phyloP scores from a whole-genome alignment of 2,329 filamentous ascomycete species.

The Fusarium nodosum region DNA sequence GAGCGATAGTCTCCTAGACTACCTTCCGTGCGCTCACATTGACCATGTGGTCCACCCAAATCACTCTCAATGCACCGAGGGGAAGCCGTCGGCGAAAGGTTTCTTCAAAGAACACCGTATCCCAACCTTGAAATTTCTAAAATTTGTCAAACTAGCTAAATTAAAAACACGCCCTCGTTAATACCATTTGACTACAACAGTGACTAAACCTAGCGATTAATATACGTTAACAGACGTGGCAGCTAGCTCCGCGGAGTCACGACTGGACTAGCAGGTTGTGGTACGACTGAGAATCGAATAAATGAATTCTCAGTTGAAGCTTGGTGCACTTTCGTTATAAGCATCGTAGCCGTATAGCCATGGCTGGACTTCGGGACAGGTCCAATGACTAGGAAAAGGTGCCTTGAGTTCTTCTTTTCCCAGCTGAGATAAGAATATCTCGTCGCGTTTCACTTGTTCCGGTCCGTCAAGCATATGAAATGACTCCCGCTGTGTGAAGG shows the following conservation, averaged over 20 bases:
- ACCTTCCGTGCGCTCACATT: too few species aligned
- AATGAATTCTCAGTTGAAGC: neutral
- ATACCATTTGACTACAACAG: neutral
- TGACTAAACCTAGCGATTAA: too few species aligned
- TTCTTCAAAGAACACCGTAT: too few species aligned
- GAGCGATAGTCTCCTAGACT: too few species aligned
- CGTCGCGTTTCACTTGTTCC: conserved; percentile 62
- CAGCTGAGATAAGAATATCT: conserved; percentile 68
- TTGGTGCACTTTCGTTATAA: conserved; percentile 4
- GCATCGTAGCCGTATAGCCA: conserved; percentile 76
- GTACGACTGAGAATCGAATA: neutral
- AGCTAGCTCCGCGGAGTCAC: neutral
- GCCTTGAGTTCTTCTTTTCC: conserved; percentile 62
- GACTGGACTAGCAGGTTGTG: neutral
- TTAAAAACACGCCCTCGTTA: too few species aligned
- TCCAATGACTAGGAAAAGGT: conserved; percentile 70
- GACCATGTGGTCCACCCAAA: too few species aligned
- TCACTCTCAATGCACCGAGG: too few species aligned
- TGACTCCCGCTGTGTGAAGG: conserved; percentile 58
- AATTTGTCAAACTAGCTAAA: conserved; percentile 38
- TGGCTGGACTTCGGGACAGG: conserved; percentile 71
- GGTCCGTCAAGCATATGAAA: conserved; percentile 61
- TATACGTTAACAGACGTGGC: neutral
- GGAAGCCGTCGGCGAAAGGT: too few species aligned
- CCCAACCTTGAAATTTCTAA: too few species aligned